Conservation (phyloP, 768 basidiomycete species). For the Kwoniella mangroviensis region DNA sequence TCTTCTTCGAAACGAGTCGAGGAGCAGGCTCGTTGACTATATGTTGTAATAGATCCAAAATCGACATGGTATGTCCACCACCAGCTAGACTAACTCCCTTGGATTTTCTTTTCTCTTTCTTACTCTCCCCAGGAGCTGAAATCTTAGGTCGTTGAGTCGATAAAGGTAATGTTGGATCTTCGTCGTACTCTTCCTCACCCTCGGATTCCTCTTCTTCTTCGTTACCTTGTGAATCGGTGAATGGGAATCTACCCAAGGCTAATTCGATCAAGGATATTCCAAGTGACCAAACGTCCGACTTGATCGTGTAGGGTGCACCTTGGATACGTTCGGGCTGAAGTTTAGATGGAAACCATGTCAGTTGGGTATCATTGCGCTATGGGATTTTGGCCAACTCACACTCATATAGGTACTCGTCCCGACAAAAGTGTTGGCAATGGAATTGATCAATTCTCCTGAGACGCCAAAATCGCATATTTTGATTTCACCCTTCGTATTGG, state of each 20-base stretch:
- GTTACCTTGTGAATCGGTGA: constrained; percentile 63
- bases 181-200: constrained; percentile 19
- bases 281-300: constrained; percentile 98
- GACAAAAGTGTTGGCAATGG: constrained; percentile 98
- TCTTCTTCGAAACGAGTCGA: constrained; percentile 67
- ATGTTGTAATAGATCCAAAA: constrained; percentile 92
- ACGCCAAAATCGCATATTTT: constrained; percentile 99
- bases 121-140: constrained; percentile 64
- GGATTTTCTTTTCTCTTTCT: constrained; percentile 68
- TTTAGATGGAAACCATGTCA: neutral
- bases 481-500: constrained; percentile 91
- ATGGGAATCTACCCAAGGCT: constrained; percentile 95
- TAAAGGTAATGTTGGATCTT: constrained; percentile 49
- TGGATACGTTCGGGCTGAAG: constrained; percentile 96
- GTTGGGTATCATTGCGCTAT: constrained; percentile 1
- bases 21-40: constrained; percentile 99
- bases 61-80: constrained; percentile 96
- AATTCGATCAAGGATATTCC: constrained; percentile 97
- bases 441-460: constrained; percentile 97
- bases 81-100: constrained; percentile 92
- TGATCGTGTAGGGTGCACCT: constrained; percentile 96
- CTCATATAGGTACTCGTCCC: constrained; percentile 99
- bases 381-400: constrained; percentile 61
- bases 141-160: constrained; percentile 54
- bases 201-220: constrained; percentile 29